Conservation (phyloP, 768 basidiomycete species). For the Collybia nuda region DNA sequence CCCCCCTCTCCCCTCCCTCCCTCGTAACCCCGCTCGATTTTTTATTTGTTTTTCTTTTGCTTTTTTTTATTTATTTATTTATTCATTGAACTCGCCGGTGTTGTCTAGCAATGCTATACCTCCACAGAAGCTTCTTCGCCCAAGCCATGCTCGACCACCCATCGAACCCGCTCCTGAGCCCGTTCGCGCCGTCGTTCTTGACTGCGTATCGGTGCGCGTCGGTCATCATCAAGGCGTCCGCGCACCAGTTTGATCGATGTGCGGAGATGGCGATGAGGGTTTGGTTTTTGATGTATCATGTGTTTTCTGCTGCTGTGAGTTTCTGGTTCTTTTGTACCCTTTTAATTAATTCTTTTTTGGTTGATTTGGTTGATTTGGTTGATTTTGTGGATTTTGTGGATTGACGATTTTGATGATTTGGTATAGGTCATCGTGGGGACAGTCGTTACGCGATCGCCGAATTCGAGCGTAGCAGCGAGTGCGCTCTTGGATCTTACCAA, state of each 20-base stretch:
- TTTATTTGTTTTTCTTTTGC: too few relatives aligned
- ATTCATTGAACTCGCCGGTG: too few relatives aligned
- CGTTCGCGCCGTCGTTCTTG: slow-evolving; percentile 56
- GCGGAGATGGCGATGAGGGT: slow-evolving; percentile 47
- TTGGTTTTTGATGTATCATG: slow-evolving; percentile 52
- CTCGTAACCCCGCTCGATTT: neutral
- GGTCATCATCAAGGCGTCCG: slow-evolving; percentile 48
- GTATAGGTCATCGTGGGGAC: slow-evolving; percentile 56
- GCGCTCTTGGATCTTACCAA: slow-evolving; percentile 49
- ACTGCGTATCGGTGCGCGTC: slow-evolving; percentile 54
- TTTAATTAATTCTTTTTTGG: too few relatives aligned
- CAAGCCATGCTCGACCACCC: slow-evolving; percentile 57
- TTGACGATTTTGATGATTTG: too few relatives aligned
- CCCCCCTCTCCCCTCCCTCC: neutral
- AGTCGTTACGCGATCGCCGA: slow-evolving; percentile 57
- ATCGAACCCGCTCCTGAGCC: slow-evolving; percentile 50
- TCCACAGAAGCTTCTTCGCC: slow-evolving; percentile 58
- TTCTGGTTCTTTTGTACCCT: too few relatives aligned
- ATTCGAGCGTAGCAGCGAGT: slow-evolving; percentile 45
- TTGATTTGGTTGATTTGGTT: too few relatives aligned
- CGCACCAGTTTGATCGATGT: slow-evolving; percentile 47
- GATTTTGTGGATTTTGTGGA: too few relatives aligned
- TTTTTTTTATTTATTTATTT: too few relatives aligned
- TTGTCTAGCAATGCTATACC: slow-evolving; percentile 50
- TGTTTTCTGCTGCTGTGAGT: slow-evolving; percentile 48